Conservation (phyloP, 805 yeast genomes). For the Saccharomycopsis javanensis region DNA sequence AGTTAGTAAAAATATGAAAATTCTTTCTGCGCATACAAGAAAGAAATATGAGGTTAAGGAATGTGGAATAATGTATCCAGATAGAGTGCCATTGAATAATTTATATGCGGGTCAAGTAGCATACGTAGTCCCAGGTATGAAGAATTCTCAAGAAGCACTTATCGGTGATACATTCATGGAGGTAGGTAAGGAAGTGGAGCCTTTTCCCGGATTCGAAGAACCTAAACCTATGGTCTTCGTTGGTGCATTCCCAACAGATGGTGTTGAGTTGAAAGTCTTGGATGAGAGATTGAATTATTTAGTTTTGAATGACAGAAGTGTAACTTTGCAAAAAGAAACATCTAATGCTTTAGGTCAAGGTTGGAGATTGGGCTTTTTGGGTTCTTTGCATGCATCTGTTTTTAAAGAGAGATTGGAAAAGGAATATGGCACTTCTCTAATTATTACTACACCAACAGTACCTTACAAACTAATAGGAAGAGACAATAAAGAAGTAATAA, state of each 20-base stretch:
- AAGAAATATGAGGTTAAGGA: conserved; percentile 81
- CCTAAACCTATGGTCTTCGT: conserved; percentile 98
- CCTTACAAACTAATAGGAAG: conserved; percentile 71
- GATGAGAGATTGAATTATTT: conserved; percentile 85
- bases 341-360: conserved; percentile 95
- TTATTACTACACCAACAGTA: conserved; percentile 92
- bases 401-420: conserved; percentile 85
- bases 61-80: conserved; percentile 94
- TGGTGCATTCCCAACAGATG: conserved; percentile 96
- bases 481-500: conserved; percentile 52
- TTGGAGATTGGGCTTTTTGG: conserved; percentile 93
- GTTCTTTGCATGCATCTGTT: conserved; percentile 91
- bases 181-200: conserved; percentile 49
- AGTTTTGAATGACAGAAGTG: conserved; percentile 87
- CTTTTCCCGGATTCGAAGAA: conserved; percentile 92
- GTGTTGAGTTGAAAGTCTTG: conserved; percentile 76
- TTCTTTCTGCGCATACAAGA: conserved; percentile 68
- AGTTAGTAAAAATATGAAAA: conserved; percentile 62
- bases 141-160: conserved; percentile 71
- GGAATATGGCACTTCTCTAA: conserved; percentile 87
- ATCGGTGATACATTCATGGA: conserved; percentile 86
- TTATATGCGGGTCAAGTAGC: conserved; percentile 91
- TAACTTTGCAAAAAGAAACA: conserved; percentile 78
- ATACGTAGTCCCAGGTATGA: conserved; percentile 91
- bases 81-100: conserved; percentile 51